These are phyloP conservation scores for Cladosporium sp. DNA, from an alignment of 2,329 filamentous ascomycete genomes.

Conservation along the genomic window DNA sequence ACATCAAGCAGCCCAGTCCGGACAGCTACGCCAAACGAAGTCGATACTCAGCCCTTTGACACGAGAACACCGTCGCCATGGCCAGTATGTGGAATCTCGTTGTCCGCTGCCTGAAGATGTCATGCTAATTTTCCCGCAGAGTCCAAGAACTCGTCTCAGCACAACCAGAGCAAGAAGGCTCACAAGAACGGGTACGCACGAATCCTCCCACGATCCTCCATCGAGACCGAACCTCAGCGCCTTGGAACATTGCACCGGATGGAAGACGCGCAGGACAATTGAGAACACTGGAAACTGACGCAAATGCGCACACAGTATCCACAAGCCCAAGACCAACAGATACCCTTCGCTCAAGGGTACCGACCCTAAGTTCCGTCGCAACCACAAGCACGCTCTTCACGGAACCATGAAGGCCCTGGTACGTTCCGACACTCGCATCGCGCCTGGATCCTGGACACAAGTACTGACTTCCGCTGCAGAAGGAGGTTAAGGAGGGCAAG, in stretches of 20 bases:
- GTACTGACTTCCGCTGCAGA: constrained; percentile 57
- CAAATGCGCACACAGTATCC: constrained; percentile 66
- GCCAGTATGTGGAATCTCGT: constrained; percentile 55
- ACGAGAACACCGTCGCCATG: constrained; percentile 49
- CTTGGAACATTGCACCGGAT: neutral
- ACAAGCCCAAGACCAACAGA: constrained; percentile 99
- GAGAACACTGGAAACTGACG: constrained; percentile 10
- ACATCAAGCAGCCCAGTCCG: neutral
- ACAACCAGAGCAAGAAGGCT: constrained; percentile 97
- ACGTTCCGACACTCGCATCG: constrained; percentile 41
- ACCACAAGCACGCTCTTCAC: constrained; percentile 99
- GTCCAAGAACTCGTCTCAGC: constrained; percentile 99
- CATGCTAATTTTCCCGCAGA: constrained; percentile 52
- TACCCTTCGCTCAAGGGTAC: constrained; percentile 98
- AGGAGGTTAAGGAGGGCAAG: constrained; percentile 97
- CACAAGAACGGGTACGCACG: constrained; percentile 92
- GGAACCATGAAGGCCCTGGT: constrained; percentile 98
- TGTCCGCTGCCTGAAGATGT: neutral
- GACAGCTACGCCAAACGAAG: constrained; percentile 12
- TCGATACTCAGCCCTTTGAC: constrained; percentile 12
- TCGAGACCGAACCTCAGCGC: neutral
- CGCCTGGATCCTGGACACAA: neutral
- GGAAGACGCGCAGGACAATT: neutral
- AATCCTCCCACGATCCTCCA: constrained; percentile 10
- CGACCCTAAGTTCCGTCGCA: constrained; percentile 99